Evolutionary conservation across 768 basidiomycete species (phyloP).

Genomic region (Panaeolus cyanescens): DNA sequence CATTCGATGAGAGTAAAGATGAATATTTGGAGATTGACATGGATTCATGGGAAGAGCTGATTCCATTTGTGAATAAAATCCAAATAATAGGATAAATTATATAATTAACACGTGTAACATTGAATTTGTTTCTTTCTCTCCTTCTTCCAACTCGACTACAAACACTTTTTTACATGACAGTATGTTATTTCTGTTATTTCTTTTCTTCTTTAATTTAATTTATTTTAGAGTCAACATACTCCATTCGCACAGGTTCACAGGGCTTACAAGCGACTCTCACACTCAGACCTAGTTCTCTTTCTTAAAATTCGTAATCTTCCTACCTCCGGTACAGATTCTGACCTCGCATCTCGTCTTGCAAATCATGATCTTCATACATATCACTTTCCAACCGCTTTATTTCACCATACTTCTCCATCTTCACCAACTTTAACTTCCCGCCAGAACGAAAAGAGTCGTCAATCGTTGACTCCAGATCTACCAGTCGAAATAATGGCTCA

Average conservation of each 20-base stretch:
- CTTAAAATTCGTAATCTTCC: constrained; percentile 74
- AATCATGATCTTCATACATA: constrained; percentile 78
- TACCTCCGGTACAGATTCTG: constrained; percentile 57
- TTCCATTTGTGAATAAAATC: constrained; percentile 27
- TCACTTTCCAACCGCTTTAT: constrained; percentile 47
- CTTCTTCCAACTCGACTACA: constrained; percentile 3
- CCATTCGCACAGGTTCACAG: constrained; percentile 54
- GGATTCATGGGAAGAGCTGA: constrained; percentile 40
- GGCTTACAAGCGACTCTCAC: constrained; percentile 70
- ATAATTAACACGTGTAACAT: background rate
- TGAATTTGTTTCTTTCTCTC: background rate
- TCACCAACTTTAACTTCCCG: constrained; percentile 28
- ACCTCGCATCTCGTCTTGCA: constrained; percentile 71
- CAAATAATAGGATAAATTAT: constrained; percentile 22
- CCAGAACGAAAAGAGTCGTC: constrained; percentile 27
- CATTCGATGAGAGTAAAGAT: constrained; percentile 25
- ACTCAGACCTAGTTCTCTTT: constrained; percentile 73
- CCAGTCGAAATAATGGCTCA: constrained; percentile 77
- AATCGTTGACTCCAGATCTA: constrained; percentile 54
- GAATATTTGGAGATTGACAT: constrained; percentile 34
- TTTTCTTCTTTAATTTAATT: constrained; percentile 1
- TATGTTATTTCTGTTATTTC: background rate
- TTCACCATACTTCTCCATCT: constrained; percentile 27
- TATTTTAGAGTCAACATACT: constrained; percentile 32
- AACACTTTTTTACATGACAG: constrained; percentile 8